These are phyloP conservation scores for Davidsoniella australis DNA, from an alignment of 2,329 filamentous ascomycete species.

Conservation along the genomic window DNA sequence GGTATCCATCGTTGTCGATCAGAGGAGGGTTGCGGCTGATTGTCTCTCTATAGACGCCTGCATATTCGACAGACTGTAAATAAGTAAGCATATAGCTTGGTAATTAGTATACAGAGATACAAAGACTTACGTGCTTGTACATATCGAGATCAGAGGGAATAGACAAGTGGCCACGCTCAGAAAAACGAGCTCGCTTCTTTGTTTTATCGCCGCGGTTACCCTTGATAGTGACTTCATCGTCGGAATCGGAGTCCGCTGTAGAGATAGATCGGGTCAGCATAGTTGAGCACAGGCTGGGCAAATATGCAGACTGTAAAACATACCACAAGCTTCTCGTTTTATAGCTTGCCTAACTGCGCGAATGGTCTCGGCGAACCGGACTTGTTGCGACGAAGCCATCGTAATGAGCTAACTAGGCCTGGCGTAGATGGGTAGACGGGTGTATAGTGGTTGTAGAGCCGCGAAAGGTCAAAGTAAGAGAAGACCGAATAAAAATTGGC, in stretches of 20 bases:
- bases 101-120: not conserved
- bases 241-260: slow-evolving; percentile 54
- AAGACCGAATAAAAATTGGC: not conserved
- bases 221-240: slow-evolving; percentile 50
- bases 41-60: slow-evolving; percentile 54
- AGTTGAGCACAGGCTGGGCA: not conserved
- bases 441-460: not conserved
- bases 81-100: slow-evolving; percentile 7
- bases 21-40: slow-evolving; percentile 57
- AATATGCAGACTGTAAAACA: slow-evolving; percentile 9
- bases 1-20: slow-evolving; percentile 62
- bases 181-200: slow-evolving; percentile 56
- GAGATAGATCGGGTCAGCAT: not conserved
- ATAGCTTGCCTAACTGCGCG: slow-evolving; percentile 50
- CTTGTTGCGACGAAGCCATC: slow-evolving; percentile 35
- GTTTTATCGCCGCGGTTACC: slow-evolving; percentile 67
- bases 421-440: not conserved
- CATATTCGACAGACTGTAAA: slow-evolving; percentile 52
- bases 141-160: slow-evolving; percentile 46
- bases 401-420: not conserved
- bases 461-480: not conserved
- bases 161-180: slow-evolving; percentile 52
- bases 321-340: slow-evolving; percentile 47
- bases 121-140: slow-evolving; percentile 46
- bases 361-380: slow-evolving; percentile 49